Evolutionary conservation across 306 rosid species (phyloP), one percentile per base, ranked within the genome.

Genomic region (Quercus wislizeni): DNA sequence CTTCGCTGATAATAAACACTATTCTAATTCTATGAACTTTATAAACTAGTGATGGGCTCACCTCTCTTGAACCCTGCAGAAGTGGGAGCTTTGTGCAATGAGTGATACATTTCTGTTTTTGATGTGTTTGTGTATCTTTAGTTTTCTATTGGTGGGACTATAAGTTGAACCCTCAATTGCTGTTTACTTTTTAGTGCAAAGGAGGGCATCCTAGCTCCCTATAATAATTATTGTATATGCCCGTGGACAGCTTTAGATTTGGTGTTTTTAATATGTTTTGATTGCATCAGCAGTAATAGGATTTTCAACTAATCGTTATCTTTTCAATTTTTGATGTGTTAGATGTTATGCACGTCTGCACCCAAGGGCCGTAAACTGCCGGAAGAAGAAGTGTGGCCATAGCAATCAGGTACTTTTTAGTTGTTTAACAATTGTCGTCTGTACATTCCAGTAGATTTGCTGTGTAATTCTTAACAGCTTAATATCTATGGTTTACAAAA

Each of bases 281-380:
- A 0, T n/a, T n/a, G 64, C 5, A 7, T 58, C 30, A 20, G 28
- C 2, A 25, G 38, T 3, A 35, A 25, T 2, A 11, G 68, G 21
- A 8, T 21, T 20, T 33, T 15, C 12, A 13, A 6, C 0, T 0
- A 21, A n/a, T 1, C 27, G n/a, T 31, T 18, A 35, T 52, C 10
- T 52, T 62, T 70, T 35, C 17, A 23, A 19, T 28, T 78, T 43
- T 55, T 69, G 18, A 1, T 80, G 18, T 81, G 17, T 9, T 55
- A 92, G 95, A 19, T 92, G 97, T 81, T 92, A 90, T 85, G 93
- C 93, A 74, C 96, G 96, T 62, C 82, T 92, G 3, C 96, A 92
- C 74, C 97, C 96, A 0, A 89, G 97, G 82, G 93, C 97, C 18
- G 92, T 92, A 0, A 92, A 90, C 83, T 92, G 95, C 81, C 86